A percentile compares a stretch with the other conserved stretches of the same genome.
Evolutionary conservation across 352 stramenopile species (phyloP).

Genomic region (Phytophthora idaei): DNA sequence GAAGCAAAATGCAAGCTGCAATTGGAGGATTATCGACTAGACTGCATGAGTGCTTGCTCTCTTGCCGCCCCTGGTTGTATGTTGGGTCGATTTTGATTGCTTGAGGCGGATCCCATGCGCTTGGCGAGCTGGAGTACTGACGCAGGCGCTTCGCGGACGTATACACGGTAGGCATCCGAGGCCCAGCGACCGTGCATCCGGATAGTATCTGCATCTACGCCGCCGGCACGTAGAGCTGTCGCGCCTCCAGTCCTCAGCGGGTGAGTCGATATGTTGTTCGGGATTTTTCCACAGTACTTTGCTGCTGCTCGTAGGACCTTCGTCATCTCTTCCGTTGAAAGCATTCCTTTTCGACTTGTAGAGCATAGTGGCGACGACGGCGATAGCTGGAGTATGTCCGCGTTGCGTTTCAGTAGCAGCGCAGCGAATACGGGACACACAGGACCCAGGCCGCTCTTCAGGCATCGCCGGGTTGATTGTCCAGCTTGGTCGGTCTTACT

Average conservation of each 20-base stretch:
- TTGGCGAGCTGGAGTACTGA: too few relatives aligned
- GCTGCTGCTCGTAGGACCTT: constrained; percentile 15
- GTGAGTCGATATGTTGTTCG: constrained; percentile 11
- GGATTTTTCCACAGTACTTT: background rate
- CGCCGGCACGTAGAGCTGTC: constrained; percentile 1
- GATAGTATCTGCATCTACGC: background rate
- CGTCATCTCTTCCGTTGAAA: constrained; percentile 12
- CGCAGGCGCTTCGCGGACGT: background rate
- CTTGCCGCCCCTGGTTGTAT: too few relatives aligned
- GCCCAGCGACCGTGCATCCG: background rate
- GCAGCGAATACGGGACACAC: constrained; percentile 1
- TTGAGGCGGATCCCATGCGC: too few relatives aligned
- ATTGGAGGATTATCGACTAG: too few relatives aligned
- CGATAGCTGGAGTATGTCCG: background rate
- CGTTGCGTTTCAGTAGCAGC: constrained; percentile 6
- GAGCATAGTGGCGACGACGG: constrained; percentile 5
- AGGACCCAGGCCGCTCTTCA: background rate
- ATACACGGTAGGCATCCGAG: background rate
- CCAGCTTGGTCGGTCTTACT: constrained; percentile 5
- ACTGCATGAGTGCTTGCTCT: too few relatives aligned
- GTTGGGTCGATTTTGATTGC: too few relatives aligned
- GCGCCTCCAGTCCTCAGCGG: constrained; percentile 7
- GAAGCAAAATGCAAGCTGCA: too few relatives aligned
- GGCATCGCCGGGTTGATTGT: background rate
- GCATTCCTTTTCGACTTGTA: background rate